Evolutionary conservation across 768 basidiomycete genomes (phyloP).

Genomic region (Lyophyllum decastes): DNA sequence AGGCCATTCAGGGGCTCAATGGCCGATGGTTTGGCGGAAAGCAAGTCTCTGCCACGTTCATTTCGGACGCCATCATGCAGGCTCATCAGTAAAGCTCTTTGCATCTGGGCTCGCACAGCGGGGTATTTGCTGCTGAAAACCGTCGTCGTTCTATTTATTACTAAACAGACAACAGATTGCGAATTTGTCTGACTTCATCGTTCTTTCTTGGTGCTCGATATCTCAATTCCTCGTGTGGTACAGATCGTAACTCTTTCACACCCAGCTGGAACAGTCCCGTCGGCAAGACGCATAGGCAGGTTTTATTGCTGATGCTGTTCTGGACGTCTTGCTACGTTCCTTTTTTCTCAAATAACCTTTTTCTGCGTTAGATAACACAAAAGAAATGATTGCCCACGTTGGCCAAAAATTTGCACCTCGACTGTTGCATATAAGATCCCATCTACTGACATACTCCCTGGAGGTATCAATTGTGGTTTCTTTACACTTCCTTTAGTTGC

Average conservation of each 20-base stretch:
- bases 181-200: slow-evolving; percentile 34
- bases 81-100: slow-evolving; percentile 66
- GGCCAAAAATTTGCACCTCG: slow-evolving; percentile 17
- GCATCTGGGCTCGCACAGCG: slow-evolving; percentile 10
- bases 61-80: slow-evolving; percentile 93
- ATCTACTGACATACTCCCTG: slow-evolving; percentile 1
- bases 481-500: slow-evolving; percentile 8
- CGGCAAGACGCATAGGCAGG: slow-evolving; percentile 39
- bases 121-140: slow-evolving; percentile 30
- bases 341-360: slow-evolving; percentile 34
- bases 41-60: slow-evolving; percentile 84
- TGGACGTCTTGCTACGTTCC: slow-evolving; percentile 25
- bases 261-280: slow-evolving; percentile 15
- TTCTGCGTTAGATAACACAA: slow-evolving; percentile 37
- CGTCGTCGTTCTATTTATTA: slow-evolving; percentile 23
- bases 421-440: slow-evolving; percentile 16
- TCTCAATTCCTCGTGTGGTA: slow-evolving; percentile 29
- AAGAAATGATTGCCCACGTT: slow-evolving; percentile 28
- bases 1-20: slow-evolving; percentile 87
- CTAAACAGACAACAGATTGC: slow-evolving; percentile 30
- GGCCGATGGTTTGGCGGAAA: slow-evolving; percentile 97
- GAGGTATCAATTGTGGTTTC: slow-evolving; percentile 27
- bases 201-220: slow-evolving; percentile 27
- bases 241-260: slow-evolving; percentile 27
- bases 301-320: slow-evolving; percentile 34